phyloP scores from a whole-genome alignment of 2,329 filamentous ascomycete genomes.

The Epichloe amarillans region DNA sequence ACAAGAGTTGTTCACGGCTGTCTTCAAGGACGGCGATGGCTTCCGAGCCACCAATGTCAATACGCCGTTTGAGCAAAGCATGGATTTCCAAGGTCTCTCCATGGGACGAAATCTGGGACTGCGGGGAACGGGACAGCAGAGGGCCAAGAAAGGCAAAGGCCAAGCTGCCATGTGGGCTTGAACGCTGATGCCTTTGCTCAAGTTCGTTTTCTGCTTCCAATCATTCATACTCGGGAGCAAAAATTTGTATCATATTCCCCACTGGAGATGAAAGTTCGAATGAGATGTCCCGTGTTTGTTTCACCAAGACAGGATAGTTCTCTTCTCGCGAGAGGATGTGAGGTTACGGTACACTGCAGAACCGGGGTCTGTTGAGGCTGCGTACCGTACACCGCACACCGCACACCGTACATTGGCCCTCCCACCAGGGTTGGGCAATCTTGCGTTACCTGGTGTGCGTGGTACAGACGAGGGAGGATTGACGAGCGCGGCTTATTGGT shows the following conservation, averaged over 20 bases:
- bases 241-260: background rate
- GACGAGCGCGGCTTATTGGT: background rate
- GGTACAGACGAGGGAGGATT: background rate
- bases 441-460: background rate
- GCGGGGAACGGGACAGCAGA: conserved; percentile 3
- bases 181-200: background rate
- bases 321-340: background rate
- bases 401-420: background rate
- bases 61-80: conserved; percentile 14
- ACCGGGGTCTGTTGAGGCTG: background rate
- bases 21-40: conserved; percentile 69
- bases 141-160: conserved; percentile 1
- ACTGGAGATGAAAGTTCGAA: background rate
- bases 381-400: no score
- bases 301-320: background rate
- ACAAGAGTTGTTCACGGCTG: conserved; percentile 50
- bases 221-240: background rate
- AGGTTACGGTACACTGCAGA: background rate
- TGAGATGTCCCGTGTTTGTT: background rate
- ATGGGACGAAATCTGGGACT: conserved; percentile 5
- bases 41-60: conserved; percentile 29
- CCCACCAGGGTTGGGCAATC: background rate
- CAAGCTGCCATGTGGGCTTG: conserved; percentile 2
- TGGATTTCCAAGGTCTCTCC: conserved; percentile 15
- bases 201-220: background rate